Base-by-base conservation (phyloP, 73 alveolate species). In the Blepharisma stoltei region DNA sequence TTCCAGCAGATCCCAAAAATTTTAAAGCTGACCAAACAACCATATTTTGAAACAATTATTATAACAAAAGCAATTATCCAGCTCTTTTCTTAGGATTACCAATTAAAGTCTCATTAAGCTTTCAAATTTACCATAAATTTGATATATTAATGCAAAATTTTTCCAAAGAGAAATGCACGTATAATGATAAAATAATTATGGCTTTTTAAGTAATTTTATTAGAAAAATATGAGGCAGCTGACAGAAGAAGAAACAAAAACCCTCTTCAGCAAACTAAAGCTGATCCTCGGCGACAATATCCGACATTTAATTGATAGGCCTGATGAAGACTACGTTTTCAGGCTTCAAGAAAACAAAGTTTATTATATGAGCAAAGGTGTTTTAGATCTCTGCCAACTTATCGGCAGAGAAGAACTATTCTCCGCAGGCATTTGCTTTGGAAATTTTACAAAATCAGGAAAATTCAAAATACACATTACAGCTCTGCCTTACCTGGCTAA, bases 181-280 rank as follows among this genome's bases (percentile, higher is more conserved):
- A 32, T 32, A 32, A 32, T 32, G 41, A 32, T 32, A 32, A 32
- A 32, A 32, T 32, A 32, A 32, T 32, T 32, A 32, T 32, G 41
- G 41, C 41, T 32, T 32, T 32, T 32, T 32, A 32, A 32, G 41
- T 32, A 32, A 32, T 32, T 32, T 32, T 32, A 32, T 32, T 32
- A 32, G 45, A 25, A 60, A 38, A 25, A 60, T 60, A 95, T 95
- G 99, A 88, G 99, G 73, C 94, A 96, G n/a, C 84, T 95, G 78
- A 92, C 98, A 46, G 99, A 95, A 80, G 99, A 95, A 79, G 99
- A 95, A 77, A 92, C 98, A 48, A 95, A 94, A 90, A 86, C 89
- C 73, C 92, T 95, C 86, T 88, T 94, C 78, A 87, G 85, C 69
- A 96, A 96, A 86, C 88, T 96, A 54, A 96, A 93, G 8, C 91